Conservation (phyloP, 2,329 filamentous ascomycete species). For the Arachnopeziza araneosa region DNA sequence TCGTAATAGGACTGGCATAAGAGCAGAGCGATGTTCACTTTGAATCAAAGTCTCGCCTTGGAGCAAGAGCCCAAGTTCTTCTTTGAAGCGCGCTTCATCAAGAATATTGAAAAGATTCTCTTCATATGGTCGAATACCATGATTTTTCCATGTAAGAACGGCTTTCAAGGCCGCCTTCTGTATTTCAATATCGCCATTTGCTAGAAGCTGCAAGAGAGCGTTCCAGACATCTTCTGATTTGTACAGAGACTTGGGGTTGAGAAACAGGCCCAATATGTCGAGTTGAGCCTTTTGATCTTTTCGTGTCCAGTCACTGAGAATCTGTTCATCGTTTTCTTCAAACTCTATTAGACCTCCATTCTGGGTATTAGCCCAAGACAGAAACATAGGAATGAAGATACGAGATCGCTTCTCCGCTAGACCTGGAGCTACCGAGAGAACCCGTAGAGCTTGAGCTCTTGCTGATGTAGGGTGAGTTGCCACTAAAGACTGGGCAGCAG, state of each 20-base stretch:
- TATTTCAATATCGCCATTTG: slow-evolving; percentile 85
- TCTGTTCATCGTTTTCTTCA: slow-evolving; percentile 23
- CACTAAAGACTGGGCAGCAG: slow-evolving; percentile 53
- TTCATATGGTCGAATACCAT: slow-evolving; percentile 69
- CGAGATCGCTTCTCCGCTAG: slow-evolving; percentile 84
- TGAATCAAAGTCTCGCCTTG: slow-evolving; percentile 69
- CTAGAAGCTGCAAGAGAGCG: slow-evolving; percentile 68
- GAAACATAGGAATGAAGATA: slow-evolving; percentile 75
- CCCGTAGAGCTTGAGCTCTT: slow-evolving; percentile 71
- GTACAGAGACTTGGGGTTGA: slow-evolving; percentile 80
- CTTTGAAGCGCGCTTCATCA: slow-evolving; percentile 86
- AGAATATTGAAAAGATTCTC: slow-evolving; percentile 82
- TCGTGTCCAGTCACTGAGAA: slow-evolving; percentile 57
- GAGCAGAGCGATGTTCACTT: slow-evolving; percentile 61
- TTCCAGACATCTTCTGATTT: slow-evolving; percentile 70
- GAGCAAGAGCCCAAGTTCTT: slow-evolving; percentile 86
- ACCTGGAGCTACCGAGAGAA: slow-evolving; percentile 66
- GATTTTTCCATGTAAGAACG: slow-evolving; percentile 83
- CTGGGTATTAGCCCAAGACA: slow-evolving; percentile 66
- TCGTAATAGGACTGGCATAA: slow-evolving; percentile 83
- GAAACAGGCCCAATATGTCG: slow-evolving; percentile 74
- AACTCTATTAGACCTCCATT: slow-evolving; percentile 30
- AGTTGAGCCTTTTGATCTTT: slow-evolving; percentile 82
- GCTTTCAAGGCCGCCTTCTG: slow-evolving; percentile 82
- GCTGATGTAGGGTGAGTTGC: slow-evolving; percentile 49